Evolutionary conservation across 2,329 filamentous ascomycete species (phyloP).

Genomic region (Colletotrichum sp.): DNA sequence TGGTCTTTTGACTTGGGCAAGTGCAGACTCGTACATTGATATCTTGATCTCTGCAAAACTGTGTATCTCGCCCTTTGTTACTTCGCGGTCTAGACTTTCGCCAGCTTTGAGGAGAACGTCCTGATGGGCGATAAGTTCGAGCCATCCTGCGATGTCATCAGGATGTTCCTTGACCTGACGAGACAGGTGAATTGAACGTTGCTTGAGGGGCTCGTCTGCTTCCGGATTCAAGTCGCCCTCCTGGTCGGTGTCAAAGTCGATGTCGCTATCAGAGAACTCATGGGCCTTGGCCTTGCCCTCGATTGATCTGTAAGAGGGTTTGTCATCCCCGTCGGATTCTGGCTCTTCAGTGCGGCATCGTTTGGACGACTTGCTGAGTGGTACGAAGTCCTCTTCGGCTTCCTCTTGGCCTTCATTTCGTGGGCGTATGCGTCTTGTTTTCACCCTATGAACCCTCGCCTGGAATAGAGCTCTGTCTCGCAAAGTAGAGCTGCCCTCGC

Average conservation of each 20-base stretch:
- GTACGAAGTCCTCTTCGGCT: constrained; percentile 52
- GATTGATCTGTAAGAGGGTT: constrained; percentile 69
- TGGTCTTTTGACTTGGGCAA: constrained; percentile 57
- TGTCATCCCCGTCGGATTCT: constrained; percentile 49
- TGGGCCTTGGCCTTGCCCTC: constrained; percentile 63
- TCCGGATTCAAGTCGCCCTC: constrained; percentile 36
- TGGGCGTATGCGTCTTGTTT: constrained; percentile 45
- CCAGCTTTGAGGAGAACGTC: constrained; percentile 65
- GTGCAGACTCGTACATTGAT: constrained; percentile 78
- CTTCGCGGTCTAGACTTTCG: constrained; percentile 45
- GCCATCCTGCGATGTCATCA: constrained; percentile 73
- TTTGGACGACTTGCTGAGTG: constrained; percentile 34
- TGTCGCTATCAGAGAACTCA: constrained; percentile 52
- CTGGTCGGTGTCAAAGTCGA: constrained; percentile 53
- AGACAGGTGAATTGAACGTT: constrained; percentile 66
- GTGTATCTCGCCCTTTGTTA: constrained; percentile 64
- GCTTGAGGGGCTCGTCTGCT: constrained; percentile 51
- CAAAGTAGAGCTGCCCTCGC: constrained; percentile 46
- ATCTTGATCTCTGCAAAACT: constrained; percentile 82
- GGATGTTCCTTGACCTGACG: constrained; percentile 70
- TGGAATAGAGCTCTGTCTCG: constrained; percentile 54
- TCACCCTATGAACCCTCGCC: constrained; percentile 43
- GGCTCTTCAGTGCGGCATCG: constrained; percentile 42
- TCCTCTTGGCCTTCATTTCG: constrained; percentile 21
- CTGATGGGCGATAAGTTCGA: constrained; percentile 81